Conservation (phyloP, 2,329 filamentous ascomycete genomes). For the Aspergillus versicolor region DNA sequence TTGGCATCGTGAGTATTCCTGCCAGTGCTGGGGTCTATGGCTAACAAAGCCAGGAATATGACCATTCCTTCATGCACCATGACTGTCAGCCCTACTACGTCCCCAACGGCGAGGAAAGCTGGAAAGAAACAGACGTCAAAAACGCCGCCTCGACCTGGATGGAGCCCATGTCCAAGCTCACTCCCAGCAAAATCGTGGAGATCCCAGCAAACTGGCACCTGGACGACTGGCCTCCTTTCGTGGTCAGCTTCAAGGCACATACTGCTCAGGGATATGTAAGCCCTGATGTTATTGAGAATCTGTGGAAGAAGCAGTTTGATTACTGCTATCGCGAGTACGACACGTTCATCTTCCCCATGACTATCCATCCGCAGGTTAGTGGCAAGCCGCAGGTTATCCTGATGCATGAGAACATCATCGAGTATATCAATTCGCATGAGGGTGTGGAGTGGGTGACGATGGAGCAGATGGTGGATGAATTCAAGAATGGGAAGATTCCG, state of each 20-base stretch:
- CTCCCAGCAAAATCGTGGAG: slow-evolving; percentile 41
- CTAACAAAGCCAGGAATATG: slow-evolving; percentile 29
- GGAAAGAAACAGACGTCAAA: slow-evolving; percentile 43
- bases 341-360: slow-evolving; percentile 1
- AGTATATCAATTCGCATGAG: slow-evolving; percentile 27
- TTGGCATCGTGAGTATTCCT: slow-evolving; percentile 33
- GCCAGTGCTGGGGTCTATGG: no score
- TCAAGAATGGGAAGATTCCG: not conserved
- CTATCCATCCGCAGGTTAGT: slow-evolving; percentile 3
- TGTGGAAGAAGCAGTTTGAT: slow-evolving; percentile 63
- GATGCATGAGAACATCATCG: slow-evolving; percentile 65
- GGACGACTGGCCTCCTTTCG: slow-evolving; percentile 46
- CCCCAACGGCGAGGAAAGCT: slow-evolving; percentile 36
- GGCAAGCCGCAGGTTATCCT: slow-evolving; percentile 32
- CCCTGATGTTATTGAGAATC: slow-evolving; percentile 56
- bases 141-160: slow-evolving; percentile 45
- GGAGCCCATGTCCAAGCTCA: slow-evolving; percentile 49
- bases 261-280: slow-evolving; percentile 60
- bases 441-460: slow-evolving; percentile 23
- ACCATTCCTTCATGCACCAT: slow-evolving; percentile 47
- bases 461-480: slow-evolving; percentile 23
- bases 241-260: slow-evolving; percentile 45
- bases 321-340: slow-evolving; percentile 71
- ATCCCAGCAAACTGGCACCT: slow-evolving; percentile 48
- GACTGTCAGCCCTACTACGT: slow-evolving; percentile 47